phyloP scores from a whole-genome alignment of 2,329 filamentous ascomycete species.

The Fusarium udum region DNA sequence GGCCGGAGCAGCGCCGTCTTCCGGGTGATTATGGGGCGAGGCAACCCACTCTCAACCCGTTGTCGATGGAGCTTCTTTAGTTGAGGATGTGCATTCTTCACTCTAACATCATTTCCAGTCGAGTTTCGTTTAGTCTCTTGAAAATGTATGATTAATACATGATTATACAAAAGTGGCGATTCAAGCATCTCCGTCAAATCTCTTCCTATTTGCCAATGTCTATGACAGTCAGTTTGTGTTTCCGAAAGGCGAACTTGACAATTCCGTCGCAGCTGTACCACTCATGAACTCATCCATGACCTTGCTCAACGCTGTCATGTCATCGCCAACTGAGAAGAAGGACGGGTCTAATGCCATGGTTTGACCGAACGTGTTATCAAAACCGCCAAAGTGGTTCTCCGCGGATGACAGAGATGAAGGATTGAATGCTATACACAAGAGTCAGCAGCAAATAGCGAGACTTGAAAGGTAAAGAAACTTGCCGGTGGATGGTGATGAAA shows the following conservation, averaged over 20 bases:
- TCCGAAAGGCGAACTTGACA: neutral
- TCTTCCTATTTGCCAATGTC: too few species aligned
- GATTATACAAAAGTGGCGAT: neutral
- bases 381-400: neutral
- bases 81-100: neutral
- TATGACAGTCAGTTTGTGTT: neutral
- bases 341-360: conserved; percentile 21
- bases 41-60: neutral
- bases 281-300: conserved; percentile 10
- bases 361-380: conserved; percentile 18
- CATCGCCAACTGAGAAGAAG: conserved; percentile 7
- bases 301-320: conserved; percentile 5
- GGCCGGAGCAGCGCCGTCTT: conserved; percentile 13
- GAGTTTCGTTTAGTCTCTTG: neutral
- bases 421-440: neutral
- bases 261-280: neutral
- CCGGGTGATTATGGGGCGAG: conserved; percentile 23
- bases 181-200: neutral
- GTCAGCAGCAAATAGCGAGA: neutral
- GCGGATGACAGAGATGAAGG: neutral
- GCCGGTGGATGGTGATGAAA: neutral
- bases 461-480: neutral
- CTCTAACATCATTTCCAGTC: neutral
- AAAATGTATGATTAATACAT: neutral
- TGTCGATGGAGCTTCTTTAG: neutral